Conservation (phyloP, 2,329 filamentous ascomycete species). For the Amauroascus verrucosus region DNA sequence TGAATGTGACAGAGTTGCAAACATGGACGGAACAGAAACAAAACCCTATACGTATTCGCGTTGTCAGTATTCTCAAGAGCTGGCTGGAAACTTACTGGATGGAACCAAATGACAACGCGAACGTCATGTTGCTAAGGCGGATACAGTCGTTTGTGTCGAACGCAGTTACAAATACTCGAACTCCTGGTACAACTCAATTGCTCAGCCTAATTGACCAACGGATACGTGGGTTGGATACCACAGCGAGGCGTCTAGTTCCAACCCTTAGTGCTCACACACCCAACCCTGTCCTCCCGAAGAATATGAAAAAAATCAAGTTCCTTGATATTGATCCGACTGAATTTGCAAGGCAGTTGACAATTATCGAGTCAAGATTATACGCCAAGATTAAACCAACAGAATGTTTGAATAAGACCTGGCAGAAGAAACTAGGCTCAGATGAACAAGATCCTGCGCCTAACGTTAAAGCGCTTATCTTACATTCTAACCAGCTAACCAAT, state of each 20-base stretch:
- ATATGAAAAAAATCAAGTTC: slow-evolving; percentile 99
- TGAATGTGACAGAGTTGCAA: slow-evolving; percentile 66
- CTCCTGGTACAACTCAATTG: slow-evolving; percentile 72
- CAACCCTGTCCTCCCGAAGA: slow-evolving; percentile 86
- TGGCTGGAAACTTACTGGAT: slow-evolving; percentile 99
- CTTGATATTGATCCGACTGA: slow-evolving; percentile 91
- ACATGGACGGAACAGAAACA: slow-evolving; percentile 90
- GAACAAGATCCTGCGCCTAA: slow-evolving; percentile 70
- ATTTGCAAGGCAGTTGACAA: slow-evolving; percentile 93
- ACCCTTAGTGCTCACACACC: slow-evolving; percentile 76
- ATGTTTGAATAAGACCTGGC: slow-evolving; percentile 97
- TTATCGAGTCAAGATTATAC: slow-evolving; percentile 90
- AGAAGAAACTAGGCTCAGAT: slow-evolving; percentile 72
- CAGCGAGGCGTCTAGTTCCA: slow-evolving; percentile 74
- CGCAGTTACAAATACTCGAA: slow-evolving; percentile 85
- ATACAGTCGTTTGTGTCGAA: slow-evolving; percentile 87
- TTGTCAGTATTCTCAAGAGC: slow-evolving; percentile 94
- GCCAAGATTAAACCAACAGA: slow-evolving; percentile 93
- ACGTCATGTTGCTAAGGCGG: slow-evolving; percentile 73
- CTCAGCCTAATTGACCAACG: slow-evolving; percentile 84
- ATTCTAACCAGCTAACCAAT: slow-evolving; percentile 97
- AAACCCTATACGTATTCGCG: slow-evolving; percentile 86
- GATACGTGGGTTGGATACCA: slow-evolving; percentile 74
- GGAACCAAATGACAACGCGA: slow-evolving; percentile 80
- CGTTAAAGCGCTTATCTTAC: slow-evolving; percentile 89